These are phyloP conservation scores for Thermothielavioides terrestris DNA, from an alignment of 495 filamentous ascomycete genomes.

Conservation along the genomic window DNA sequence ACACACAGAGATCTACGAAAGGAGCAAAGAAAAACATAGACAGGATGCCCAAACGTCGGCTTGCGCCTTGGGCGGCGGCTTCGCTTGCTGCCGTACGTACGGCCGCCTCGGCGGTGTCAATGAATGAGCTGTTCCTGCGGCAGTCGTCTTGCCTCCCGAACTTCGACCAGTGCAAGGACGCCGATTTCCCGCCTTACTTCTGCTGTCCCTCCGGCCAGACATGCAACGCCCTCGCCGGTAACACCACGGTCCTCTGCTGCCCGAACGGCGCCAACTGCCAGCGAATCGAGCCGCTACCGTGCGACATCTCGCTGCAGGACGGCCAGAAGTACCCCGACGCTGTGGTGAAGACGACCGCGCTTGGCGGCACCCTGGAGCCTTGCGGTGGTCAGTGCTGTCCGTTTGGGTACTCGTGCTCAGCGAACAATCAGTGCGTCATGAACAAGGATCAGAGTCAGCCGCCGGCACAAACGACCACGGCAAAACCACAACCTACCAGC, in stretches of 20 bases:
- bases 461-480: conserved; percentile 14
- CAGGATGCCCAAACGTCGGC: conserved; percentile 13
- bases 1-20: background rate
- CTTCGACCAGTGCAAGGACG: conserved; percentile 41
- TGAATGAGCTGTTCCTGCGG: conserved; percentile 26
- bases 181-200: conserved; percentile 58
- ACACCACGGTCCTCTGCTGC: conserved; percentile 71
- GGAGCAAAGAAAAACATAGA: background rate
- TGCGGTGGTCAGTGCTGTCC: conserved; percentile 69
- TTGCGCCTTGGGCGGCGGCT: conserved; percentile 17
- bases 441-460: conserved; percentile 30
- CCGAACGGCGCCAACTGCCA: conserved; percentile 53
- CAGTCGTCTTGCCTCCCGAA: conserved; percentile 25
- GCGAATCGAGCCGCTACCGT: conserved; percentile 60
- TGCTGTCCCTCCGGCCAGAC: conserved; percentile 59
- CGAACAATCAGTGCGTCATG: conserved; percentile 32
- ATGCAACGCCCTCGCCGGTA: conserved; percentile 58
- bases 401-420: conserved; percentile 63
- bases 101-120: conserved; percentile 23
- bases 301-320: conserved; percentile 61
- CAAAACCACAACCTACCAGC: conserved; percentile 14
- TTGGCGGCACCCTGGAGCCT: conserved; percentile 43
- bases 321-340: conserved; percentile 50
- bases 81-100: conserved; percentile 26
- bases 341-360: conserved; percentile 59